Evolutionary conservation across 495 filamentous ascomycete genomes (phyloP), one percentile per base, ranked within the genome.

Genomic region (Amphirosellinia nigrospora): DNA sequence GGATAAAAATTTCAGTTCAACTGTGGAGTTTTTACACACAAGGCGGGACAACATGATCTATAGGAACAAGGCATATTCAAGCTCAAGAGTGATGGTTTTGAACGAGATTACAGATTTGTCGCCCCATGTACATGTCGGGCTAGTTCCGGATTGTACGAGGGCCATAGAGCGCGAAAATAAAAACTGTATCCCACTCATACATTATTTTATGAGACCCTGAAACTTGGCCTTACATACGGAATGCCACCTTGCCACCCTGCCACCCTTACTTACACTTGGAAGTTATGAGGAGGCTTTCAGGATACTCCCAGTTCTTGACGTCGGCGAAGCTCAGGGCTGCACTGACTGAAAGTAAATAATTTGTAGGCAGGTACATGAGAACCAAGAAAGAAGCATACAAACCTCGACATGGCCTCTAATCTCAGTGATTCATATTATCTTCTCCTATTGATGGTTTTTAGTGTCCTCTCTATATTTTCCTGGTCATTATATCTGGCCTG

Each of bases 1-100:
- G 66, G 66, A 62, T 69, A 56, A 68, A 69, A 69, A 32, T 36
- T 43, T 16, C 5, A 68, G 39, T 41, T 68, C 19, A 53, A 43
- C 23, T 69, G 45, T 43, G 58, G 56, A 32, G 3, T 58, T n/a
- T 58, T 36, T 19, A 23, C 19, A 58, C 32, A 36, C 32, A 36
- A 32, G 30, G 55, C 55, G 21, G 38, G 32, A 19, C 55, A 36
- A 58, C 55, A 38, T 58, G 30, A 28, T 36, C 55, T 58, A 58
- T 58, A 32, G 55, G 55, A 10, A 58, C 32, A 58, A 36, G 55
- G 16, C 55, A 36, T 34, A 36, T 36, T 58, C 32, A 58, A 58
- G 55, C 38, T 58, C 55, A 58, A 21, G 55, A 36, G 55, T 28
- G 55, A 34, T 58, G 55, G 55, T 39, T 56, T 55, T 30, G 58